phyloP scores from a whole-genome alignment of 768 basidiomycete genomes.

The Tylopilus plumbeoviolaceoides region DNA sequence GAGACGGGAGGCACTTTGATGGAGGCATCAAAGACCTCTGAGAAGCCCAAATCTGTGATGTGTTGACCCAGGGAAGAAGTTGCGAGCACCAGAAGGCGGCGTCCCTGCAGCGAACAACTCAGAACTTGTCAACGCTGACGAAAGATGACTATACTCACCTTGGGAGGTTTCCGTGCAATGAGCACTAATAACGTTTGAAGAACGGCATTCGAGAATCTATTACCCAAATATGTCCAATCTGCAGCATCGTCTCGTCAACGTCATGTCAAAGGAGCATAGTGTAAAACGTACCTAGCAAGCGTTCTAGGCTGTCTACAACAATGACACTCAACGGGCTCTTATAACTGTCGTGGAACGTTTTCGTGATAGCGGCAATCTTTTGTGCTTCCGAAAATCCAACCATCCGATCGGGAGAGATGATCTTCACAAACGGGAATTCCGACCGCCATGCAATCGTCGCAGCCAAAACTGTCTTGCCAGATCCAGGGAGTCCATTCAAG shows the following conservation, averaged over 20 bases:
- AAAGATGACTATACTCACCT: slow-evolving; percentile 46
- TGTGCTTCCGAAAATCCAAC: slow-evolving; percentile 91
- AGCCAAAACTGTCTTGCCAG: slow-evolving; percentile 93
- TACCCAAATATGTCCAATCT: slow-evolving; percentile 98
- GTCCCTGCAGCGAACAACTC: slow-evolving; percentile 53
- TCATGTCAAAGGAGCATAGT: not conserved
- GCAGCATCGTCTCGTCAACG: slow-evolving; percentile 4
- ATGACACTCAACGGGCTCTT: slow-evolving; percentile 97
- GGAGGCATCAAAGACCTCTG: slow-evolving; percentile 87
- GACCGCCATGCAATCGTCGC: slow-evolving; percentile 92
- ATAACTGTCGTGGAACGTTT: slow-evolving; percentile 92
- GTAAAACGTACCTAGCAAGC: slow-evolving; percentile 69
- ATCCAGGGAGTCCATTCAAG: slow-evolving; percentile 83
- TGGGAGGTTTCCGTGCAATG: slow-evolving; percentile 85
- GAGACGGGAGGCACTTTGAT: slow-evolving; percentile 81
- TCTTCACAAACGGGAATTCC: slow-evolving; percentile 96
- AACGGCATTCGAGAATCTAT: slow-evolving; percentile 93
- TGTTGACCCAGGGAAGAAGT: slow-evolving; percentile 88
- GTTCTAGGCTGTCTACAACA: slow-evolving; percentile 92
- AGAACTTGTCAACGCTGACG: not conserved
- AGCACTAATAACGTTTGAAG: slow-evolving; percentile 88
- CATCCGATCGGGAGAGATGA: slow-evolving; percentile 95
- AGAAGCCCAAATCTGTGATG: slow-evolving; percentile 81
- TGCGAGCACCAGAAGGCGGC: slow-evolving; percentile 85
- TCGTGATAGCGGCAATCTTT: slow-evolving; percentile 88